Base-by-base conservation (phyloP, 345 rosid genomes). In the Eucalyptus regnans region DNA sequence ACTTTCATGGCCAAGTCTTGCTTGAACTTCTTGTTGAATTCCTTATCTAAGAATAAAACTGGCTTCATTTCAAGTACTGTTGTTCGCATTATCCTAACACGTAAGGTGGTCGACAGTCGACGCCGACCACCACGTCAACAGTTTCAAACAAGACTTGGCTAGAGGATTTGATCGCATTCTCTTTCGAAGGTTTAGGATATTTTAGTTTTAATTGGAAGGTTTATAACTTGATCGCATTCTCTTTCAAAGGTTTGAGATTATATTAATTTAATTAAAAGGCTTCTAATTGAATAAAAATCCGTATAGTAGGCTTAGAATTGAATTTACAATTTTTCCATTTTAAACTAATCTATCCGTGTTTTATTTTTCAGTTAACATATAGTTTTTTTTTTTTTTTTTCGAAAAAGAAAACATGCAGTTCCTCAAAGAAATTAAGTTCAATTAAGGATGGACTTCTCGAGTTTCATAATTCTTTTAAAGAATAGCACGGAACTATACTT, bases 81-180 rank as follows among this genome's bases (percentile, higher is more conserved):
- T 9, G 7, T 16, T 33, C 1, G 3, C 12, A 3, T 33, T 3
- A 10, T 11, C 23, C 9, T 68, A 18, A 33, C 7, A 33, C 0
- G 7, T 64, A 68, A 5, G 23, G 37, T 16, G 43, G 23, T 5
- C 2, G 0, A 6, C 0, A 2, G 41, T 37, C 41, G 41, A 37
- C 41, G 41, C 41, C 41, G 23, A 68, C 7, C 2, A 0, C 41
- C 76, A 7, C 8, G 18, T 64, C 41, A n/a, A 7, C 10, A 64
- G 15, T 2, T 14, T 14, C 22, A 66, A 66, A 17, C 79, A 66
- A 66, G 9, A n/a, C 5, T 66, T 66, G 76, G 41, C 22, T 0
- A 0, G 41, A 66, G 2, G 79, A 7, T 2, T 66, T 14, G 10
- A n/a, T 66, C 0, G 0, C 6, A 23, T 56, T 56, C 62, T 23